Evolutionary conservation across 495 filamentous ascomycete species (phyloP), one percentile per base, ranked within the genome.

Genomic region (Cudoniella acicularis): DNA sequence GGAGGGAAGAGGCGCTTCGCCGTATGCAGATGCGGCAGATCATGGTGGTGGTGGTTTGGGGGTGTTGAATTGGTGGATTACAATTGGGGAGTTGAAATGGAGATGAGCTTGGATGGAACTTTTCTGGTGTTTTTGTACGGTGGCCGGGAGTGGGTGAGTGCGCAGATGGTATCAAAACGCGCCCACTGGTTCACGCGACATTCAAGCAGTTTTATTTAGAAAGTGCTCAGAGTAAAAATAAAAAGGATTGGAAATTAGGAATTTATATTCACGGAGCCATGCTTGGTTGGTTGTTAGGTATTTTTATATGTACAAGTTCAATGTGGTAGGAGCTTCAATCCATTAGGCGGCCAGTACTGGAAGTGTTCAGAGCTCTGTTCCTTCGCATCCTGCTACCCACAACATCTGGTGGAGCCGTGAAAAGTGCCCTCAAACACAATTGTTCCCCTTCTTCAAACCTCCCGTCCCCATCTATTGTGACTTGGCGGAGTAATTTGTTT

Each of bases 401-500:
- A 36, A 36, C 4, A 13, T 4, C 30, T 36, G 13, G 30, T 6
- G 4, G 30, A 13, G 13, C 4, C 30, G 30, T 13, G 6, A 36
- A 13, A 36, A 13, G n/a, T n/a, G 36, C 30, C 47, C 47, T 22
- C n/a, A 52, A 24, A 30, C 1, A 16, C 22, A 36, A 10, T 52
- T 54, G 20, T 45, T 13, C 13, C 10, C 24, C n/a, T 9, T 16
- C 13, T 16, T 3, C 10, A 42, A 17, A 16, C 26, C 18, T 26
- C 36, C 26, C 16, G 16, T 59, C 18, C 13, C 51, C 18, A 21
- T 6, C 22, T 50, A 25, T 50, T 20, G 17, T 50, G 18, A 30
- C 70, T 86, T 81, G 26, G 80, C 62, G 54, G 88, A 77, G 71
- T 89, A 90, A 75, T 97, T 96, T 76, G 94, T 89, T 80, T 96